phyloP scores from a whole-genome alignment of 805 yeast genomes.

The Dipodascopsis tothii region DNA sequence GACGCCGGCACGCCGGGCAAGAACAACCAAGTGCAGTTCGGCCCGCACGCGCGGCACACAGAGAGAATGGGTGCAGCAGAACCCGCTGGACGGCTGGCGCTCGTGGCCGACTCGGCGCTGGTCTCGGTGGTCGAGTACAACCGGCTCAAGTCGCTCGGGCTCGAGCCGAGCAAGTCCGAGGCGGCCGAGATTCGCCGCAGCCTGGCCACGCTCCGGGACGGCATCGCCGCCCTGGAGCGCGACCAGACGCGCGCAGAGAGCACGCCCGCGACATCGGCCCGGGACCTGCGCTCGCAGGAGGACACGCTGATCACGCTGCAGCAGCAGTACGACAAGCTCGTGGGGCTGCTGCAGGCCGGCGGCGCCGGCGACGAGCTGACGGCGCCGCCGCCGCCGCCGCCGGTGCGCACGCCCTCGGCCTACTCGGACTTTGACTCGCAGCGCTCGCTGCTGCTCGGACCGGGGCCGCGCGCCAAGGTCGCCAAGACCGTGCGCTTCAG shows the following conservation, averaged over 20 bases:
- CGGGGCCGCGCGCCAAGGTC: conserved; percentile 3
- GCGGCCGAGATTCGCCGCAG: conserved; percentile 27
- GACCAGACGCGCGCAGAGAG: conserved; percentile 19
- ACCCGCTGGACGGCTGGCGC: too few species aligned
- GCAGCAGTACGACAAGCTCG: conserved; percentile 19
- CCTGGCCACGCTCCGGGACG: conserved; percentile 24
- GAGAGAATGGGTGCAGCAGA: too few species aligned
- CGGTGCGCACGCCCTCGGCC: not conserved
- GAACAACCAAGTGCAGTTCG: too few species aligned
- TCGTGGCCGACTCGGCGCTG: conserved; percentile 29
- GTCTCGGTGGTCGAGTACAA: conserved; percentile 30
- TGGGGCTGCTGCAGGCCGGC: conserved; percentile 18
- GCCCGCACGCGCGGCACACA: too few species aligned
- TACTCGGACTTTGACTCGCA: not conserved
- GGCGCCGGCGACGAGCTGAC: conserved; percentile 13
- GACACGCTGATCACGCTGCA: conserved; percentile 19
- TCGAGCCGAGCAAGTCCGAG: conserved; percentile 27
- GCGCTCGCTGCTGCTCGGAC: conserved; percentile 4
- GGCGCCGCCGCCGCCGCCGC: conserved; percentile 2
- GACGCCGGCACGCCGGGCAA: too few species aligned
- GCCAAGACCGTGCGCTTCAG: conserved; percentile 28
- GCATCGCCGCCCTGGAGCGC: conserved; percentile 25
- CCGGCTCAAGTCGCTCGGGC: conserved; percentile 27
- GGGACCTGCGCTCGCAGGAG: conserved; percentile 9
- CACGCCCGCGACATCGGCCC: conserved; percentile 11